Base-by-base conservation (phyloP, 2,329 filamentous ascomycete species). In the Ascochyta pisi region DNA sequence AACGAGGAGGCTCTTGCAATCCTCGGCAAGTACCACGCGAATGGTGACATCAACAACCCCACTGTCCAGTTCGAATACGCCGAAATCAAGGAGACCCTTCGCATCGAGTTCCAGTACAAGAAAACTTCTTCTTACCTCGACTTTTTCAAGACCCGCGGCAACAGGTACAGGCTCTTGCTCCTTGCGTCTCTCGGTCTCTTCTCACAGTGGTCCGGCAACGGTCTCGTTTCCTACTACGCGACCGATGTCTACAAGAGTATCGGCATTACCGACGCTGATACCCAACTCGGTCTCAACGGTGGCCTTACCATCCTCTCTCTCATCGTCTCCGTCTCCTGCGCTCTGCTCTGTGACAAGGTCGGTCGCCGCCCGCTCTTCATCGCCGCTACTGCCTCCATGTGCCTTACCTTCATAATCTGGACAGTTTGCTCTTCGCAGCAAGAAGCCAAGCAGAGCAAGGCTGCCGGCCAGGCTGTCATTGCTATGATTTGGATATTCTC, bases 181-280 rank as follows among this genome's bases (percentile, higher is more conserved):
- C 78, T 88, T 38, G 72, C 88, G 38, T 87, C 84, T 0, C 79
- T 89, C 16, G 87, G 86, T 66, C 75, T 89, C 63, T 87, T 89
- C 67, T 88, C 85, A 2, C 86, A 89, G 73, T 89, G 87, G 76
- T 86, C 83, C 48, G 87, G 87, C 40, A 89, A 89, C 67, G 86
- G 84, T 16, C 76, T 89, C 1, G 85, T 89, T 67, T 86, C 82
- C 60, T 89, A 89, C 75, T 89, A 89, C 71, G 85, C 87, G 66
- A 83, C 86, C 56, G 78, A 82, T 53, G 81, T 89, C 61, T 88
- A 88, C 74, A 76, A 81, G 37, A 82, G 82, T 44, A 85, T 86
- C 45, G 86, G 86, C 40, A 87, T 89, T 66, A 83, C 65, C 1
- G 76, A 81, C 41, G 78, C 44, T 15, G 68, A 70, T 27, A 63